A percentile compares a stretch with the other conserved stretches of the same genome.
These are phyloP conservation scores for Micractinium sp. DNA, from an alignment of 139 green algal genomes.

Conservation along the genomic window DNA sequence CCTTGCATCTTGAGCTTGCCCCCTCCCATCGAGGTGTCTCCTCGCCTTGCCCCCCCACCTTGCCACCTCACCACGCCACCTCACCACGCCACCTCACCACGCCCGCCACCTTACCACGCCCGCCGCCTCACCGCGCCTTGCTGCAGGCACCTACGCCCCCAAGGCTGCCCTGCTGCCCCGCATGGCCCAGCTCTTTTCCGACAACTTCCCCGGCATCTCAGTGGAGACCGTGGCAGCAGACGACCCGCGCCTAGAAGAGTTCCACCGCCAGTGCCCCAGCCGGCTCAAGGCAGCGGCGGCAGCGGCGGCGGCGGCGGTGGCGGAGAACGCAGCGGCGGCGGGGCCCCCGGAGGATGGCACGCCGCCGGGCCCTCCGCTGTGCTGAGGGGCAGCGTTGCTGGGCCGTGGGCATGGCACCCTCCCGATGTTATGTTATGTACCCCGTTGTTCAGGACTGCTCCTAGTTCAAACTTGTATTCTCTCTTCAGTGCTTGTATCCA, in stretches of 20 bases:
- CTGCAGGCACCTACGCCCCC: constrained; percentile 26
- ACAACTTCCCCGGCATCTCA: constrained; percentile 33
- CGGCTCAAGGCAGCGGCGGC: neutral
- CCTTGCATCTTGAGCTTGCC: no score
- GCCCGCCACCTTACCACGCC: neutral
- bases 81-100: neutral
- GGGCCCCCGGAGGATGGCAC: neutral
- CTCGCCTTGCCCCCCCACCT: neutral
- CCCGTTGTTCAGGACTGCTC: no score
- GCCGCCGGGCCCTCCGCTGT: no score
- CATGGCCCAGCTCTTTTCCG: constrained; percentile 37
- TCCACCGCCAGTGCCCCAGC: constrained; percentile 24
- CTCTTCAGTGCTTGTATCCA: no score
- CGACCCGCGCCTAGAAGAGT: constrained; percentile 1
- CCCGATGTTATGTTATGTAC: no score
- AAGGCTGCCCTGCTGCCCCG: constrained; percentile 29
- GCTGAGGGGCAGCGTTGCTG: no score
- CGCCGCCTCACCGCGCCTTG: neutral
- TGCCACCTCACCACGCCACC: neutral
- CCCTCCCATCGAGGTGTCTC: no score
- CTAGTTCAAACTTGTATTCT: no score
- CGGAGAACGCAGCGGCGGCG: neutral
- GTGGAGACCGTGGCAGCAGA: constrained; percentile 9
- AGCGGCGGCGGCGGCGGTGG: neutral
- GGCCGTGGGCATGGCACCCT: no score